Evolutionary conservation across 192 early-diverging fungal species (phyloP), one percentile per base, ranked within the genome.

Genomic region (Tieghemiomyces parasiticus): DNA sequence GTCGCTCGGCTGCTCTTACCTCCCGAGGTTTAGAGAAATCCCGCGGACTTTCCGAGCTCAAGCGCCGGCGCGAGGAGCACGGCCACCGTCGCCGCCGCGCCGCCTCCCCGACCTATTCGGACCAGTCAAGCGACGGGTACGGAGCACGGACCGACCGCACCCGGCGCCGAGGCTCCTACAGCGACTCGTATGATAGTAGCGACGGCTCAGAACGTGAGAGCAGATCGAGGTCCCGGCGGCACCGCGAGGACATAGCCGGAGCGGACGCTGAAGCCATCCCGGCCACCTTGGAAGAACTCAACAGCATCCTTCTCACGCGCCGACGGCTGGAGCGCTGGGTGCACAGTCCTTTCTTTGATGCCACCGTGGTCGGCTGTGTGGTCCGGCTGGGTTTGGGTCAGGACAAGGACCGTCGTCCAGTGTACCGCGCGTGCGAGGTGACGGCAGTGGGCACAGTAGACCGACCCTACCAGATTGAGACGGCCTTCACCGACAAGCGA

Each of bases 271-370:
- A 24, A 52, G 60, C 46, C 60, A 60, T 56, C 9, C 20, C 56
- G 35, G 78, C 83, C 3, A 72, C 75, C 0, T 59, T 87, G n/a
- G 80, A 82, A 22, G 83, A 88, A 6, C 58, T 88, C 10, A 76
- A 80, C 45, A 58, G 67, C 6, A 77, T 88, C 24, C 71, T 75
- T 28, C 58, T 92, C 35, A 72, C 81, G 9, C 72, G 90, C 22
- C 75, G 77, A 47, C 73, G 77, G 64, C 61, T 90, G 16, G 83
- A 84, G 52, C 75, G 83, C 32, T 90, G 88, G 88, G 59, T 84
- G 32, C 80, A 84, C 68, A 65, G 71, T 29, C 80, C 83, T 8
- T 87, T 83, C 58, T 85, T 92, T 64, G 74, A 80, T 46, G 64
- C 79, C 1, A 75, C 86, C 4, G 77, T 80, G 9, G 68, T 69